Evolutionary conservation across 2,329 filamentous ascomycete genomes (phyloP), one percentile per base, ranked within the genome.

Genomic region (Aureobasidium lini): DNA sequence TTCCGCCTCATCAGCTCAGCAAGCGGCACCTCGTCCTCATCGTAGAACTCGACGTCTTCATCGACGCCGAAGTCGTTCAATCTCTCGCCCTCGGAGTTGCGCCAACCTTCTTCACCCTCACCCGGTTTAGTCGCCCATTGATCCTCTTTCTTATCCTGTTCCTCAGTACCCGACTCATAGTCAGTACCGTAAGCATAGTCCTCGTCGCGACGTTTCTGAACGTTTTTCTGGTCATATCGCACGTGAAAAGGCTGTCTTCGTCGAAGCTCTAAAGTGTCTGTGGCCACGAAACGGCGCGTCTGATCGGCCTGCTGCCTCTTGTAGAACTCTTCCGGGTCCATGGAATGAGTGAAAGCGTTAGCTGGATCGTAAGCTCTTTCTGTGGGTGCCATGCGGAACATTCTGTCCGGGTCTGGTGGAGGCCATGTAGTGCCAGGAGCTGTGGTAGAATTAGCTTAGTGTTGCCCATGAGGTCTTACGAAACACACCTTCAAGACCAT

Each of bases 61-160:
- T 93, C 89, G 0, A 94, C 88, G 1, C 89, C 89, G 67, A 86
- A 94, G 66, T 94, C 89, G 43, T 81, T 78, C 52, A 94, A 73
- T 36, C 84, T 77, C 68, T 93, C 88, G 1, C 89, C 89, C 56
- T 93, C 88, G 0, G 83, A 79, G 64, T 92, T 93, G 0, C 79
- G 83, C 89, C 89, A 94, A 5, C 76, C 81, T 43, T 80, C 79
- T 66, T 82, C 78, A 5, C 80, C 82, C 64, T 78, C 66, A 42
- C 66, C 63, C 6, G 66, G 63, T 9, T 62, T 64, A 47, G 47
- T 64, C 46, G 42, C 56, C 43, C 49, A 52, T 39, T 59, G 57
- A 39, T 66, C 64, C 11, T 72, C 68, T 42, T 71, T 69, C 44
- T 57, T 53, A 37, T 67, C 65, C 15, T 72, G 69, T 44, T 71